Conservation (phyloP, 2,329 filamentous ascomycete genomes). For the Claviceps citrina region DNA sequence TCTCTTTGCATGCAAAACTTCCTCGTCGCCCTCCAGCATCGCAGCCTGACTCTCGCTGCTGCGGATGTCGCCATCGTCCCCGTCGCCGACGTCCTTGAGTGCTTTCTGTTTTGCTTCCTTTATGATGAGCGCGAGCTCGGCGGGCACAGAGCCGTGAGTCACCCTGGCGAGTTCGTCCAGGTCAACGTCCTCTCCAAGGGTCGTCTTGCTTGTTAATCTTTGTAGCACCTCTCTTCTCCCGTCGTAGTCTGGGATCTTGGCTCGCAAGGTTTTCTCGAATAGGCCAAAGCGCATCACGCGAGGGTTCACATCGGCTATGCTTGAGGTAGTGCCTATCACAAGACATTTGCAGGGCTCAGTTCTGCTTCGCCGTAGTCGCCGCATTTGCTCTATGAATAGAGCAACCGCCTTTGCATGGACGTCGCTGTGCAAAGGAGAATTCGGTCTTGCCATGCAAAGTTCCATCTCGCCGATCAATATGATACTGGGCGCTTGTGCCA, state of each 20-base stretch:
- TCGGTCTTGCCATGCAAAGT: slow-evolving; percentile 57
- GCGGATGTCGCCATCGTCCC: slow-evolving; percentile 12
- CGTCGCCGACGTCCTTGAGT: slow-evolving; percentile 17
- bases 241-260: slow-evolving; percentile 69
- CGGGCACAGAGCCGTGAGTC: slow-evolving; percentile 86
- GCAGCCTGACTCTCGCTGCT: slow-evolving; percentile 4
- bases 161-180: slow-evolving; percentile 60
- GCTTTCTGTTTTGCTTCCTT: slow-evolving; percentile 26
- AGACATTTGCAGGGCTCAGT: slow-evolving; percentile 66
- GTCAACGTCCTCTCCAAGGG: slow-evolving; percentile 54
- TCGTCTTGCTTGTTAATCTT: slow-evolving; percentile 52
- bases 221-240: slow-evolving; percentile 65
- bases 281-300: slow-evolving; percentile 56
- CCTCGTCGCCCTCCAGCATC: background rate
- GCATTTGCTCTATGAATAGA: slow-evolving; percentile 76
- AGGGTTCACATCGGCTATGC: slow-evolving; percentile 73
- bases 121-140: slow-evolving; percentile 60
- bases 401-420: slow-evolving; percentile 80
- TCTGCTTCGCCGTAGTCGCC: slow-evolving; percentile 54
- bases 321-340: slow-evolving; percentile 80
- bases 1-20: background rate
- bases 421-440: slow-evolving; percentile 68
- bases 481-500: slow-evolving; percentile 69
- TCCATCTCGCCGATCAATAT: slow-evolving; percentile 91
- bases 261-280: slow-evolving; percentile 73